Evolutionary conservation across 1,284 basidiomycete species (phyloP).

Genomic region (Cutaneotrichosporon cyanovorans): DNA sequence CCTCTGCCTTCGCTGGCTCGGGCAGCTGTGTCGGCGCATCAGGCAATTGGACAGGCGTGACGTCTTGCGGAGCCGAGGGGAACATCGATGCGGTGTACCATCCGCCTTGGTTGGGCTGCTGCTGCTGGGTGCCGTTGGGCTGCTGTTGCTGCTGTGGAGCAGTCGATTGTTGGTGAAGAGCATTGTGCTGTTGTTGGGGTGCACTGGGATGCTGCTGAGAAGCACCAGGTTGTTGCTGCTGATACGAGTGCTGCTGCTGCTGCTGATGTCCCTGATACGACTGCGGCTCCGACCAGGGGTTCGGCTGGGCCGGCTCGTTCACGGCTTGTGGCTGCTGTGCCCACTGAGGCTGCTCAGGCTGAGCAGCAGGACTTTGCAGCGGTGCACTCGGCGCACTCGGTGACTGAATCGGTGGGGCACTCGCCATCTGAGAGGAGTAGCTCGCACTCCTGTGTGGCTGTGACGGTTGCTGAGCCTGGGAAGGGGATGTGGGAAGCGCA

Average conservation of each 20-base stretch:
- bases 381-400: background rate
- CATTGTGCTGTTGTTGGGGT: conserved; percentile 13
- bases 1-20: conserved; percentile 64
- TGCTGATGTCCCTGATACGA: background rate
- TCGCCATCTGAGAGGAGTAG: conserved; percentile 1
- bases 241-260: background rate
- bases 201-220: background rate
- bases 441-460: background rate
- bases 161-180: conserved; percentile 7
- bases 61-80: conserved; percentile 22
- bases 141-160: conserved; percentile 12
- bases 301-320: background rate
- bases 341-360: no score
- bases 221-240: background rate
- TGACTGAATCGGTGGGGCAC: background rate
- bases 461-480: no score
- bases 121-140: conserved; percentile 17
- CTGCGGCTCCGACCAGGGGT: background rate
- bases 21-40: conserved; percentile 54
- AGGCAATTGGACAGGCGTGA: conserved; percentile 52
- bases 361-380: background rate
- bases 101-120: conserved; percentile 15
- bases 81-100: conserved; percentile 13
- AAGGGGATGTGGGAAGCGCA: background rate
- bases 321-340: background rate